Evolutionary conservation across 441 rosid genomes (phyloP), one percentile per base, ranked within the genome.

Genomic region (Brassica hybrid): DNA sequence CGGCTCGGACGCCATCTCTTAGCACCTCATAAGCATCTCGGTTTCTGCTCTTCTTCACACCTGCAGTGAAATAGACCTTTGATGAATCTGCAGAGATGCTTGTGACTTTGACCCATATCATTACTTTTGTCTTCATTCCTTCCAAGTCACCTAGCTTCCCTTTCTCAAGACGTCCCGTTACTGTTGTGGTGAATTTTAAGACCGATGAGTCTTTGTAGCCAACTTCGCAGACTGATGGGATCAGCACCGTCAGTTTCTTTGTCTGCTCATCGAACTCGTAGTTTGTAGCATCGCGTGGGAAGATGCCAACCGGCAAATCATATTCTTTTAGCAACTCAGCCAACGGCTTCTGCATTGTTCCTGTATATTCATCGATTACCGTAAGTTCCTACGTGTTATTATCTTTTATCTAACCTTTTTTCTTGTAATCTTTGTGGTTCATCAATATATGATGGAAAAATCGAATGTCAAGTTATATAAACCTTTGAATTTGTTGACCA

Each of bases 141-240:
- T 89, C 97, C 67, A 93, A 81, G 5, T 96, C 97, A 0, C 75
- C 74, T 1, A 96, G 80, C 85, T 89, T 96, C 4, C 97, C 96
- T 83, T 90, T 94, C 81, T 87, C 94, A 13, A 96, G 84, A 77
- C 83, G 77, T n/a, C 92, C 97, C 1, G 93, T 88, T 13, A 93
- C 87, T 0, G 85, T 73, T 21, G 92, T 89, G 59, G 70, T 74
- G 82, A 96, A 92, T 18, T 93, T 94, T 83, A 96, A 60, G 16
- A 91, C 94, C 1, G 99, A 91, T 5, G 94, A 87, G 82, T 96
- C 97, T 82, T 83, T 92, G 85, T 92, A 96, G n/a, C 97, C 98
- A 62, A 93, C 97, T 82, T 96, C 98, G 65, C 95, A 93, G 19
- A 88, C 69, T 52, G 88, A 19, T 1, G 98, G 96, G 43, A 94